Evolutionary conservation across 768 basidiomycete genomes (phyloP).

Genomic region (Panaeolus papilionaceus): DNA sequence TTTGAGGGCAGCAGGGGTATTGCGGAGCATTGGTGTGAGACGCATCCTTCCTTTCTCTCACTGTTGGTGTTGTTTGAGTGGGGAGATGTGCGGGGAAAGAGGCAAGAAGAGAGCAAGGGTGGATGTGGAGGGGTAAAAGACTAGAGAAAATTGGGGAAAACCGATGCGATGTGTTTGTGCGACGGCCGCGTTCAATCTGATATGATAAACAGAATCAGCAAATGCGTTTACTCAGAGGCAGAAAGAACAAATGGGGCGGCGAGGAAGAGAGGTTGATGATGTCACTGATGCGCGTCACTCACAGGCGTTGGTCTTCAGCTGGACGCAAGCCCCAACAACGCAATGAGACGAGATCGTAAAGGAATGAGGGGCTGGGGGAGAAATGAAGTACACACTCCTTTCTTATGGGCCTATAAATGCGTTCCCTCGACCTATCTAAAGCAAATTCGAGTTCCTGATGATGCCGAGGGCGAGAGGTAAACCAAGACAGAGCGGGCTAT

Average conservation of each 20-base stretch:
- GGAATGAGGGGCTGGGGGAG: background rate
- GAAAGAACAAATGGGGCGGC: conserved; percentile 4
- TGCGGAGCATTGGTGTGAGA: conserved; percentile 6
- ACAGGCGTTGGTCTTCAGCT: too few species aligned
- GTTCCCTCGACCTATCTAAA: background rate
- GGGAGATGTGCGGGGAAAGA: background rate
- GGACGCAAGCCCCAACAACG: background rate
- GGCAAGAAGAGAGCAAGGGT: background rate
- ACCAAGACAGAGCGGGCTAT: background rate
- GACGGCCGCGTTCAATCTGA: background rate
- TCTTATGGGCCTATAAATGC: background rate
- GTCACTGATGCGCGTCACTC: conserved; percentile 3
- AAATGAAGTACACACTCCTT: background rate
- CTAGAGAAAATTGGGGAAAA: background rate
- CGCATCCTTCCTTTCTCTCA: background rate
- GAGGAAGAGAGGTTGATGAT: background rate
- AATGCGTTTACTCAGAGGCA: background rate
- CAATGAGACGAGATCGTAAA: background rate
- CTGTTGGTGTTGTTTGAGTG: background rate
- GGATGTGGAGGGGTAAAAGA: too few species aligned
- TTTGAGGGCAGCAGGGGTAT: background rate
- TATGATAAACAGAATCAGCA: background rate
- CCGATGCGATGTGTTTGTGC: background rate
- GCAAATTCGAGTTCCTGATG: background rate
- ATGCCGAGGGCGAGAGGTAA: background rate